Conservation (phyloP, 148 eudicot genomes). For the Chenopodium quinoa region DNA sequence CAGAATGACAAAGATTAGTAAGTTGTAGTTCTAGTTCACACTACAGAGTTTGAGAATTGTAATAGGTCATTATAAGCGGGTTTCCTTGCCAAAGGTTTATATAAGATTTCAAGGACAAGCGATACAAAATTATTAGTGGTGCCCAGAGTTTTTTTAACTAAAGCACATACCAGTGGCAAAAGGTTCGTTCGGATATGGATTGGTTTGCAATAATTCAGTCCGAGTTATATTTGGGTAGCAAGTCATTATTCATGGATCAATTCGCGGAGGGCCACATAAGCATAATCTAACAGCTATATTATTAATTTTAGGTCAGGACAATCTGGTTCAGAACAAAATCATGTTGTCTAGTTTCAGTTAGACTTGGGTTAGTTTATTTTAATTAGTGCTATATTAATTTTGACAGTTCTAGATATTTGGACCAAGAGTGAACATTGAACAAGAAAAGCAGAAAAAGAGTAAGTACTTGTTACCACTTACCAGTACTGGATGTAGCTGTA, state of each 20-base stretch:
- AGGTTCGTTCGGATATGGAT: not conserved
- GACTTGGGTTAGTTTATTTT: not conserved
- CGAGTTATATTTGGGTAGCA: too few relatives aligned
- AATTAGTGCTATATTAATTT: not conserved
- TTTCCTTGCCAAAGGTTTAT: not conserved
- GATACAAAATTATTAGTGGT: not conserved
- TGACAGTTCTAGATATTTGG: not conserved
- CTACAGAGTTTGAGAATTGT: too few relatives aligned
- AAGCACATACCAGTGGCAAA: not conserved
- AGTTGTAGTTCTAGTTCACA: not conserved
- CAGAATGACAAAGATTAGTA: not conserved
- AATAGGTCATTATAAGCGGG: not conserved
- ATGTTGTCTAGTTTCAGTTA: not conserved
- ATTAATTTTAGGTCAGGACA: not conserved
- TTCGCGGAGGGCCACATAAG: too few relatives aligned
- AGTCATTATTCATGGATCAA: too few relatives aligned
- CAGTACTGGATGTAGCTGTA: constrained; percentile 81
- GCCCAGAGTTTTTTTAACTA: not conserved
- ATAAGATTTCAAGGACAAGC: not conserved
- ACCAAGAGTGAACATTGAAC: not conserved
- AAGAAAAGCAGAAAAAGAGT: not conserved
- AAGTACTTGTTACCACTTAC: constrained; percentile 56
- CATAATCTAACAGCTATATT: too few relatives aligned
- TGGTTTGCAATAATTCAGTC: not conserved
- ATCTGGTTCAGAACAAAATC: not conserved